Conservation (phyloP, 768 basidiomycete genomes). For the Dentipellis fragilis region DNA sequence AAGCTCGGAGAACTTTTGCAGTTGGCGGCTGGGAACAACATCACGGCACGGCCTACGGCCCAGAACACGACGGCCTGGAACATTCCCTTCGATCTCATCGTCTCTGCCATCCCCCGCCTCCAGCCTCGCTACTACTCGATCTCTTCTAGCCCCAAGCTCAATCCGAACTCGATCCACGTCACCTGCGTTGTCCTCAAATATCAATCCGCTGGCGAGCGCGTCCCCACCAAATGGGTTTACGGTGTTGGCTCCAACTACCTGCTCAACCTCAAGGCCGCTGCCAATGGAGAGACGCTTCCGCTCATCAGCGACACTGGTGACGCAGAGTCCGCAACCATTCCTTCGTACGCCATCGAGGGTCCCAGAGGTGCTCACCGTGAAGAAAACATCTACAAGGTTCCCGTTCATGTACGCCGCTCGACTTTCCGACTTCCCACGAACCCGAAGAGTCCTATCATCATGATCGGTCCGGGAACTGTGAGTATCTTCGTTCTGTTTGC, state of each 20-base stretch:
- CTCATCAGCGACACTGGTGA: conserved; percentile 27
- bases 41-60: conserved; percentile 42
- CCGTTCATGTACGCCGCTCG: conserved; percentile 89
- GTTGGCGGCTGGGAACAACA: conserved; percentile 75
- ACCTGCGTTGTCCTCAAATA: conserved; percentile 96
- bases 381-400: conserved; percentile 68
- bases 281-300: conserved; percentile 46
- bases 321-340: conserved; percentile 35
- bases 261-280: conserved; percentile 79
- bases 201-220: conserved; percentile 49
- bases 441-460: conserved; percentile 96
- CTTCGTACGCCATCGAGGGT: conserved; percentile 80
- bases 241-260: conserved; percentile 95
- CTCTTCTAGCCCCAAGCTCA: conserved; percentile 90
- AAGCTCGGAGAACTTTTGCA: conserved; percentile 92
- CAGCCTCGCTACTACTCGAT: conserved; percentile 99
- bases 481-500: conserved; percentile 24
- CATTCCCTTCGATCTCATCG: conserved; percentile 94
- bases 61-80: conserved; percentile 78
- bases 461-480: conserved; percentile 98
- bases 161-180: conserved; percentile 85
- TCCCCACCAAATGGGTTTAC: conserved; percentile 60
- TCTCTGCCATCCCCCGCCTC: conserved; percentile 86
- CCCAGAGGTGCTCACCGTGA: conserved; percentile 78
- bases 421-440: conserved; percentile 97